Conservation (phyloP, 495 filamentous ascomycete genomes). For the Lepraria neglecta region DNA sequence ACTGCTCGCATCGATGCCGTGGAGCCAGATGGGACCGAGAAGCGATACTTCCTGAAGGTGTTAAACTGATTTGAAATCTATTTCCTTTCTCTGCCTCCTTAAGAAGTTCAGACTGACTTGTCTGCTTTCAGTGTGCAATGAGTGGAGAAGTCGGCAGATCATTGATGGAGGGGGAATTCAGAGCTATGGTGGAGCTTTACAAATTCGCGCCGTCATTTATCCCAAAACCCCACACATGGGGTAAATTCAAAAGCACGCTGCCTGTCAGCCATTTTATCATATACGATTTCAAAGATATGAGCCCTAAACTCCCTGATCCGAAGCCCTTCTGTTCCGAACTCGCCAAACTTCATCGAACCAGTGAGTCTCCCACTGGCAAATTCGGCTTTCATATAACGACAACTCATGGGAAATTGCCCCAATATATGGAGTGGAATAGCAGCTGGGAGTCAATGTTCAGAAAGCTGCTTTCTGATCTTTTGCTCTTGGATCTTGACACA, state of each 20-base stretch:
- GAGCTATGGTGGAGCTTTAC: constrained; percentile 17
- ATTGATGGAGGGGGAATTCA: constrained; percentile 23
- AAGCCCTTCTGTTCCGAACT: neutral
- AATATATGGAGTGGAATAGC: constrained; percentile 22
- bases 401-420: constrained; percentile 19
- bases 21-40: constrained; percentile 26
- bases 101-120: neutral
- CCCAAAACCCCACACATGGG: constrained; percentile 16
- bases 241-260: constrained; percentile 7
- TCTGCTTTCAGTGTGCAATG: neutral
- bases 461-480: constrained; percentile 23
- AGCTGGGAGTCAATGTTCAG: constrained; percentile 42
- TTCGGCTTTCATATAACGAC: constrained; percentile 23
- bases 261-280: constrained; percentile 21
- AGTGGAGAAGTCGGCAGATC: constrained; percentile 5
- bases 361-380: constrained; percentile 21
- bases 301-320: constrained; percentile 18
- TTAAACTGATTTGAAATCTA: neutral
- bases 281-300: constrained; percentile 24
- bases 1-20: constrained; percentile 34
- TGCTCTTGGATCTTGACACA: constrained; percentile 29
- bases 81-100: neutral
- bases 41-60: constrained; percentile 26
- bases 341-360: constrained; percentile 19
- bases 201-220: constrained; percentile 5